Conservation (phyloP, 208 protist genomes). For the Crithidia acanthocephali region DNA sequence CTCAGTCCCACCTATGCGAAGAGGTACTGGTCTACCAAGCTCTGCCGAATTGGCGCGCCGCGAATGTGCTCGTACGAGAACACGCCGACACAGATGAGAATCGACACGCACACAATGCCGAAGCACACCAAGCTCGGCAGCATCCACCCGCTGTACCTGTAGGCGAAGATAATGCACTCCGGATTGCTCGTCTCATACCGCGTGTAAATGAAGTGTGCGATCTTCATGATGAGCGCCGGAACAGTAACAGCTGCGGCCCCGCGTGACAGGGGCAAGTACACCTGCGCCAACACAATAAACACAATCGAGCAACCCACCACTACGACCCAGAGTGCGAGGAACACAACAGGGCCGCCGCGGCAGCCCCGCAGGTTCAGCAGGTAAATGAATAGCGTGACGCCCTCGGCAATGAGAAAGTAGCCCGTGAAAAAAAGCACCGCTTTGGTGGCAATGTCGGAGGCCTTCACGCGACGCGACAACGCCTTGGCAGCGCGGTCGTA, state of each 20-base stretch:
- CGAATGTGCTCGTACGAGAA: slow-evolving; percentile 37
- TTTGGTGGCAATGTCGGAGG: slow-evolving; percentile 33
- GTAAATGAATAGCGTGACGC: slow-evolving; percentile 38
- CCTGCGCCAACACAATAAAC: slow-evolving; percentile 28
- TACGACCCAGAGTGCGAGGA: slow-evolving; percentile 44
- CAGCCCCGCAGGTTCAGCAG: slow-evolving; percentile 46
- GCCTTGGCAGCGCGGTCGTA: slow-evolving; percentile 3
- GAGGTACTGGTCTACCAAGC: slow-evolving; percentile 52
- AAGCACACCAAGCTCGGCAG: slow-evolving; percentile 48
- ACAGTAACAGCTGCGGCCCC: slow-evolving; percentile 38
- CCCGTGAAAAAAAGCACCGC: slow-evolving; percentile 31
- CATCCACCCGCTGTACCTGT: slow-evolving; percentile 31
- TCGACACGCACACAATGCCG: slow-evolving; percentile 41
- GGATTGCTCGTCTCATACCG: not conserved
- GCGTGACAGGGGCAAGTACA: slow-evolving; percentile 44
- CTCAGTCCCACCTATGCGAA: slow-evolving; percentile 10
- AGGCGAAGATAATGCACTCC: slow-evolving; percentile 36
- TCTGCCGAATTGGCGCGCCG: slow-evolving; percentile 36
- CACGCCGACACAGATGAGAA: slow-evolving; percentile 46
- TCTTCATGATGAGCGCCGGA: slow-evolving; percentile 42
- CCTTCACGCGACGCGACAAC: slow-evolving; percentile 11
- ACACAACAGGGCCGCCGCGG: slow-evolving; percentile 23
- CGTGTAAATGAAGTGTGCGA: slow-evolving; percentile 43
- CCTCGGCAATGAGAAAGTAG: slow-evolving; percentile 28
- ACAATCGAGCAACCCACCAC: slow-evolving; percentile 36